Base-by-base conservation (phyloP, 495 filamentous ascomycete genomes). In the Astrothelium subdiscretum region DNA sequence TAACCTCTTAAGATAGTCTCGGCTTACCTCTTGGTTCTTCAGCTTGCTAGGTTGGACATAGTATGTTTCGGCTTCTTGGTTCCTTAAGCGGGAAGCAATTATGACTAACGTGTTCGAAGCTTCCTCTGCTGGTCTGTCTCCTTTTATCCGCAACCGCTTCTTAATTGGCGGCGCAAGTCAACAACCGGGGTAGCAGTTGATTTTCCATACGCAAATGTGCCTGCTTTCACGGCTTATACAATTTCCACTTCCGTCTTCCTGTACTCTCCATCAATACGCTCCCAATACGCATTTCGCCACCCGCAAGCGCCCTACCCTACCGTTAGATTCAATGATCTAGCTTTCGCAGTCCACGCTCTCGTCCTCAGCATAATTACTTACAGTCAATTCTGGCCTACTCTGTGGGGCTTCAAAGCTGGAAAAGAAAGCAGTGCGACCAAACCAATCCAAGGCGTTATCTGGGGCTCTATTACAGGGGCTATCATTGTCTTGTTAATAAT, bases 121-220 rank as follows among this genome's bases (percentile, higher is more conserved):
- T 68, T 75, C 58, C 35, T 69, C 24, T 66, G 63, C 68, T 75
- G 73, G 71, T 68, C 87, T 0, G 71, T 87, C 42, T 95, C 90
- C 13, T 97, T 96, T 76, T 98, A 97, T 71, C 92, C 95, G 1
- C 94, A 97, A 68, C 81, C 87, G 0, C 72, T 92, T 42, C 80
- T 84, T 62, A 98, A 95, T 78, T 85, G 79, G 71, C 79, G 74
- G 31, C 83, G 91, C 22, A 78, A 80, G 27, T 87, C 91, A 2
- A 96, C 92, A 3, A 80, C 82, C 3, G 94, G 94, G 11, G 84
- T 91, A 8, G 86, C 91, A 0, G 85, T 94, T 58, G 91, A 97
- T 71, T 96, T 91, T 69, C 89, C 89, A 5, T 80, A 85, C 6
- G 78, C 92, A 71, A 98, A 98, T 69, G 78, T 83, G 2, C 73